Evolutionary conservation across 768 basidiomycete genomes (phyloP), one percentile per base, ranked within the genome.

Genomic region (Trametes coccinea): DNA sequence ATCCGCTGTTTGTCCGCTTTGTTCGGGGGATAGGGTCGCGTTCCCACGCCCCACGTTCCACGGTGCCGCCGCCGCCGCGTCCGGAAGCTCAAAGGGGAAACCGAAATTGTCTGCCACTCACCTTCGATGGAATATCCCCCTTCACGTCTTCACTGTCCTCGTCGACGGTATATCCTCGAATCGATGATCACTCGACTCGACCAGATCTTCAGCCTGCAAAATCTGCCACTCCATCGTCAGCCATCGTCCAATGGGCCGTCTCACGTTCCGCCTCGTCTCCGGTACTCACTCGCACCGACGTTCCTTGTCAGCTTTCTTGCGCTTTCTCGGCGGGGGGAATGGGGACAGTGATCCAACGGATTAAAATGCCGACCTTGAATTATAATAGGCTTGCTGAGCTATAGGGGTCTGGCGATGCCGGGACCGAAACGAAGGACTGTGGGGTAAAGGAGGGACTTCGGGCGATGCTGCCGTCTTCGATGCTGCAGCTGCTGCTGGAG

Each of bases 21-120:
- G 57, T 59, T 59, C 57, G 57, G 56, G 56, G 41, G 41, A 29
- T 30, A 22, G 31, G 48, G 41, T 49, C 40, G 37, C 43, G 44
- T 48, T 66, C 67, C 53, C 69, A 67, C 69, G 66, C 44, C 54
- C 64, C 69, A 67, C 69, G 69, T 70, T 70, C 59, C 62, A 53
- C 69, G 62, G 46, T 64, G 59, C 66, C 67, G 65, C 59, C 66
- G 50, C 44, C 17, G n/a, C 46, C 48, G 56, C 22, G 17, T 30
- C 48, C 29, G 49, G 48, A 5, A 4, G 29, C 43, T 29, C 43
- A 40, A 48, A 44, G 48, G 16, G 37, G 53, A 31, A 49, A 54
- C n/a, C 46, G 62, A 62, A 48, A 53, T 61, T 65, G 66, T 64
- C 66, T 58, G 64, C 56, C 61, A 44, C 66, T 62, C 58, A 65